Base-by-base conservation (phyloP, 2,329 filamentous ascomycete species). In the Trichoderma sp. region DNA sequence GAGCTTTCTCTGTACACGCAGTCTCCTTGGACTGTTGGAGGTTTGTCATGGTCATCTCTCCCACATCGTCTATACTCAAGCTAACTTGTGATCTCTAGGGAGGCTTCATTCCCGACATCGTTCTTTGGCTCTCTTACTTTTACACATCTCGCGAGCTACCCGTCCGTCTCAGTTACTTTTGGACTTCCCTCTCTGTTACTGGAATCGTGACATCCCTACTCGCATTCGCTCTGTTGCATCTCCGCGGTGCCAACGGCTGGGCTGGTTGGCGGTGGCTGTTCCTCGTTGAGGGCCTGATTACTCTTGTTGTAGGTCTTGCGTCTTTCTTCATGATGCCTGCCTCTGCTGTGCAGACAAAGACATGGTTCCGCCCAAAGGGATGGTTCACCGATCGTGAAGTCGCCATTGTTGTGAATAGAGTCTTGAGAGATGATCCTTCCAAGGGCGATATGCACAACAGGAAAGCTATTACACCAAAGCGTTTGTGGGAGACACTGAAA, bases 371-470 rank as follows among this genome's bases (percentile, higher is more conserved):
- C 5, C 65, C 55, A 4, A 61, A 68, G n/a, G 65, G 65, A 15
- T 68, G 65, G 65, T 68, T 68, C n/a, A 68, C 65, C 2, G 55
- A 68, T 12, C 65, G 65, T 12, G 65, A 68, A 23, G 36, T 68
- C 26, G 43, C 65, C 7, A 68, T 68, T n/a, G 65, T 68, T 3
- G 65, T 68, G 6, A 62, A 69, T 17, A 69, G 67, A 23, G 67
- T 69, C 15, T 32, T 69, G 13, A 61, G 67, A 1, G 67, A 69
- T 6, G 67, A 69, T 20, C 67, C 67, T 3, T 69, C 67, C 5
- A 69, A 69, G 30, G 67, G 67, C 2, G 67, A 69, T 3, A 69
- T 69, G 67, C 67, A 69, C 30, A 69, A 69, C 12, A 57, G 67
- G 5, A 28, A 69, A 50, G 67, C 67, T 11, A 47, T 69, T 39